A percentile compares a stretch with the other conserved stretches of the same genome.
phyloP scores from a whole-genome alignment of 2,329 filamentous ascomycete species.

The Zasmidium angulare region DNA sequence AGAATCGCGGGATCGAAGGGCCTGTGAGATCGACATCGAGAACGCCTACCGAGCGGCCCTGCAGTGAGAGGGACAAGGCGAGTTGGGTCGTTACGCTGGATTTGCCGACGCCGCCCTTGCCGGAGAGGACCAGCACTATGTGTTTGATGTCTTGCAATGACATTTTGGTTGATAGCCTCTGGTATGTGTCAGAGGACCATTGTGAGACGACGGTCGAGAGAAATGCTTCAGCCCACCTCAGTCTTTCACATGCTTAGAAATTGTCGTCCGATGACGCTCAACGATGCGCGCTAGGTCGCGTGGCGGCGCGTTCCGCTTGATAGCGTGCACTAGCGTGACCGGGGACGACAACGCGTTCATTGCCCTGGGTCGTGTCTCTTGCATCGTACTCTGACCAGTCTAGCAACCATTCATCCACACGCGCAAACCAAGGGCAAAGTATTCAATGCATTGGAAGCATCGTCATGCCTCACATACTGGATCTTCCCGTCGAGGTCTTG shows the following conservation, averaged over 20 bases:
- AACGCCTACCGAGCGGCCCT: constrained; percentile 87
- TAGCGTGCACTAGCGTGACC: neutral
- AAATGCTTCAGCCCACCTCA: neutral
- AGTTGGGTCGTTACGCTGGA: constrained; percentile 97
- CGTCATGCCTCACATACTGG: constrained; percentile 1
- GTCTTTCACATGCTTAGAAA: neutral
- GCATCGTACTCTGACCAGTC: no score
- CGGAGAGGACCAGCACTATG: constrained; percentile 82
- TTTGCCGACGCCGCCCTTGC: constrained; percentile 97
- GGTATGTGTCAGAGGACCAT: neutral
- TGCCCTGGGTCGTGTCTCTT: no score
- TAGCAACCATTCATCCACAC: neutral
- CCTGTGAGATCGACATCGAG: constrained; percentile 96
- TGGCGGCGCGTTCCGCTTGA: neutral
- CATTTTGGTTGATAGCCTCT: constrained; percentile 44
- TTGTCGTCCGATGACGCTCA: neutral
- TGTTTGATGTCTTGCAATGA: constrained; percentile 71
- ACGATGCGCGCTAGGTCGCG: neutral
- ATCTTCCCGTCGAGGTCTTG: constrained; percentile 2
- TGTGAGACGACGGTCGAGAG: neutral
- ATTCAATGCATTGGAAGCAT: no score
- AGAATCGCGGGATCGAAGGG: constrained; percentile 92
- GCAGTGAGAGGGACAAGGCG: constrained; percentile 80
- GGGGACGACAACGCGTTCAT: neutral
- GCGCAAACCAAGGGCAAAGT: neutral